Percentiles rank a stretch among this genome's conserved stretches.
phyloP scores from a whole-genome alignment of 75 land plant species.

The Gnetum montanum region DNA sequence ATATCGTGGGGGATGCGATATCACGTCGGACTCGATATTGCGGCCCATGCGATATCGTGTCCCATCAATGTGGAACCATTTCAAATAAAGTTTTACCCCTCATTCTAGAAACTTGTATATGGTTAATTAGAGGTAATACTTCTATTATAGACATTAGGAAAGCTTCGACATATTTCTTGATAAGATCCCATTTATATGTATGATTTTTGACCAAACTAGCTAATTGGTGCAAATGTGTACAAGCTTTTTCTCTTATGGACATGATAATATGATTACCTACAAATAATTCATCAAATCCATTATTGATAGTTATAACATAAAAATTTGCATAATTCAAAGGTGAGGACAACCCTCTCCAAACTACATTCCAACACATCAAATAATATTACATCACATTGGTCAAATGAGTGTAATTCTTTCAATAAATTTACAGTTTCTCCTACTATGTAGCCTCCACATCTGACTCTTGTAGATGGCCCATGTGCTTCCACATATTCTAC shows the following conservation, averaged over 20 bases:
- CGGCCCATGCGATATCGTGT: too few species aligned
- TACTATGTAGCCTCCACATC: background rate
- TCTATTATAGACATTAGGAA: background rate
- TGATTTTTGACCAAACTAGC: background rate
- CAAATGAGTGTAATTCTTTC: background rate
- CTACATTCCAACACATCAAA: background rate
- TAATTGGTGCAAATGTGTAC: background rate
- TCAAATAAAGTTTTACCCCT: background rate
- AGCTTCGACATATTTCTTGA: background rate
- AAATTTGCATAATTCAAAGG: background rate
- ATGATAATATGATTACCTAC: background rate
- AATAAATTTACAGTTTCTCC: background rate
- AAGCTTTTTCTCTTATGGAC: background rate
- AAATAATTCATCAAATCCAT: background rate
- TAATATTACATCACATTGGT: background rate
- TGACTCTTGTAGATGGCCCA: background rate
- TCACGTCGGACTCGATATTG: too few species aligned
- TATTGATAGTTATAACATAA: background rate
- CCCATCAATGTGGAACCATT: too few species aligned
- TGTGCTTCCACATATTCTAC: background rate
- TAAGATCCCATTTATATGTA: constrained; percentile 1
- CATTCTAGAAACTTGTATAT: too few species aligned
- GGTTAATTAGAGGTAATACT: too few species aligned
- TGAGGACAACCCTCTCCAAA: background rate
- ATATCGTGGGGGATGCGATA: too few species aligned